Evolutionary conservation across 1,284 basidiomycete species (phyloP), one percentile per base, ranked within the genome.

Genomic region (Sporisorium sorghi): DNA sequence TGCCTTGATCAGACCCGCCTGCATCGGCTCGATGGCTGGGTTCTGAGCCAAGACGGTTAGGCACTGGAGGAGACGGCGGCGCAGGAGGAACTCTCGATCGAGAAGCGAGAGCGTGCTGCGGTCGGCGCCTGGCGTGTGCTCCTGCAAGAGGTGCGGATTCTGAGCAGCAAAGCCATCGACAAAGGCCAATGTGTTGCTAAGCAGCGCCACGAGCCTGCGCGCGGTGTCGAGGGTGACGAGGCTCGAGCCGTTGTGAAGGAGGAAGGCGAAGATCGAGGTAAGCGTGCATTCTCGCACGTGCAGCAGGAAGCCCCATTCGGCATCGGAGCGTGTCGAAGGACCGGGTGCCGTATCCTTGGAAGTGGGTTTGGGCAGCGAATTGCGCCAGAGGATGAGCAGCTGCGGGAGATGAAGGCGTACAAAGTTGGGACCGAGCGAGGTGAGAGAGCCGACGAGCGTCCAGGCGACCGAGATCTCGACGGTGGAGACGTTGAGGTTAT

Each of bases 391-490:
- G 0, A 96, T 92, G 26, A 99, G 88, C 8, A 99, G 87, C 79
- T 97, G 94, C 0, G 94, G 91, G 1, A 98, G 88, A 84, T 98
- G 94, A 0, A 92, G 89, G 33, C 93, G 90, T 51, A 97, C 93
- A 78, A 98, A 97, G 77, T 93, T 92, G 7, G 93, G 93, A 0
- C 96, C 96, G 4, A 98, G 90, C 5, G 92, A 89, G 91, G 97
- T 94, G 51, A 99, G 87, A 0, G 93, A 90, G 0, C 92, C 91
- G 60, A 99, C 92, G 39, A 93, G 87, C 15, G 91, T 93, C 97
- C 97, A 99, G 0, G 96, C 94, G 2, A 96, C 91, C 81, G 95
- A 93, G 11, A 98, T 91, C 83, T 97, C 94, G 46, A 93, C 88
- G 9, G 89, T 89, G 0, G 93, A 94, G 33, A 93, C 86, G 53